A percentile compares a stretch with the other conserved stretches of the same genome.
These are phyloP conservation scores for Coleophoma eucalyptorum DNA, from an alignment of 2,329 filamentous ascomycete genomes.

Conservation along the genomic window DNA sequence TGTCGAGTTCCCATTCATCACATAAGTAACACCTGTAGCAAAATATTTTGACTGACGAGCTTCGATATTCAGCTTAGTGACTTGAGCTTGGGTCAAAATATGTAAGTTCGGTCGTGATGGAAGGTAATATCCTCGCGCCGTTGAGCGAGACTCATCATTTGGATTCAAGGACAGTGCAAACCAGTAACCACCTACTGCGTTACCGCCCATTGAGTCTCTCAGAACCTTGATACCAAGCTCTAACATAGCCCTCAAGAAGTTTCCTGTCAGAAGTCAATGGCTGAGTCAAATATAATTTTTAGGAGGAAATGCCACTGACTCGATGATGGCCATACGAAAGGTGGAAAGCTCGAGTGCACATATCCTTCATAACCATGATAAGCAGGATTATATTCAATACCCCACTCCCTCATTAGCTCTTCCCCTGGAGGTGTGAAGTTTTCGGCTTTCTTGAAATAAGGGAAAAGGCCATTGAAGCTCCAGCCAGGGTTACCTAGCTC, in stretches of 20 bases:
- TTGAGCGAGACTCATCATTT: conserved; percentile 29
- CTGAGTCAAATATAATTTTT: neutral
- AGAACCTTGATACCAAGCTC: conserved; percentile 31
- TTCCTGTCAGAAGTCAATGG: conserved; percentile 3
- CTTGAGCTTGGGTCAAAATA: conserved; percentile 6
- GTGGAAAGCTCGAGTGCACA: conserved; percentile 34
- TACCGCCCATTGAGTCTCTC: conserved; percentile 32
- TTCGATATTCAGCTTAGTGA: conserved; percentile 21
- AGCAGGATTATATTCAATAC: conserved; percentile 26
- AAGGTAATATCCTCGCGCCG: conserved; percentile 32
- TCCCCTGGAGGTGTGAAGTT: conserved; percentile 29
- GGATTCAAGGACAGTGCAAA: conserved; percentile 26
- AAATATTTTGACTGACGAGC: neutral
- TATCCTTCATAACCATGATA: conserved; percentile 32
- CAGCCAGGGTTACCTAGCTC: conserved; percentile 40
- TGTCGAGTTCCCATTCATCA: neutral
- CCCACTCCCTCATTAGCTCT: conserved; percentile 27
- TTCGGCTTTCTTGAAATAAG: conserved; percentile 37
- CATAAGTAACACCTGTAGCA: conserved; percentile 2
- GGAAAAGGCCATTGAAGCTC: conserved; percentile 36
- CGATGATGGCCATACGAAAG: conserved; percentile 32
- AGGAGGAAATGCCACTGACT: conserved; percentile 11
- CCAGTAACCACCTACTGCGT: conserved; percentile 32
- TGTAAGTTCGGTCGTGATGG: conserved; percentile 19
- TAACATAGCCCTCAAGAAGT: conserved; percentile 26